Base-by-base conservation (phyloP, 2,329 filamentous ascomycete species). In the Penicillium sp. region DNA sequence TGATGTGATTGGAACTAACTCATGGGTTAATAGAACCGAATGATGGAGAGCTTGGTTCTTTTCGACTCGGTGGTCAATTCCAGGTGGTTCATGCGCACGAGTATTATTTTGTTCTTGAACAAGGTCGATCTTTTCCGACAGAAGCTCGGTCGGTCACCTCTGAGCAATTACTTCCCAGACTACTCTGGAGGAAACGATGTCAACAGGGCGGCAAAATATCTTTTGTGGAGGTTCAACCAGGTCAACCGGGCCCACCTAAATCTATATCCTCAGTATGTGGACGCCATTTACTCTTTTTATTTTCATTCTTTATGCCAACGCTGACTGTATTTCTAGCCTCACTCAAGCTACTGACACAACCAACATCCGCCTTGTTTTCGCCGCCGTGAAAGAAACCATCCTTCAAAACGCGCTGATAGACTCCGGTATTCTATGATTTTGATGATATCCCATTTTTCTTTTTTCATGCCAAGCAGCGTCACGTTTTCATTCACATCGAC, bases 31-130 rank as follows among this genome's bases (percentile, higher is more conserved):
- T 23, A 96, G 91, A 99, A 99, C 73, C 94, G 94, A 61, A 99
- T 99, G 94, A 96, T 97, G 91, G 94, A 99, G 74, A 96, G 91
- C 69, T 75, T 99, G 52, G 84, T 97, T 16, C 82, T 99, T 4
- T 99, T 99, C 71, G 94, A 99, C 75, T 97, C 93, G 1, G 94
- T 99, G 4, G 94, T 99, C 65, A 99, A 99, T 76, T 97, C 94
- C 30, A 83, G 94, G 65, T 99, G 94, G 94, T 99, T 99, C 75
- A 96, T 97, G 89, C 83, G 94, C 65, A 99, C 94, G 12, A 97
- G 92, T 70, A 99, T 99, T 70, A 97, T 99, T 68, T 81, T 99
- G 57, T 99, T 99, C 78, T 82, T 99, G 61, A 99, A 99, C 80
- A 99, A 99, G 74, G 94, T 99, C 64, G 94, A 99, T 77, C 84